Base-by-base conservation (phyloP, 768 basidiomycete species). In the Pisolithus orientalis region DNA sequence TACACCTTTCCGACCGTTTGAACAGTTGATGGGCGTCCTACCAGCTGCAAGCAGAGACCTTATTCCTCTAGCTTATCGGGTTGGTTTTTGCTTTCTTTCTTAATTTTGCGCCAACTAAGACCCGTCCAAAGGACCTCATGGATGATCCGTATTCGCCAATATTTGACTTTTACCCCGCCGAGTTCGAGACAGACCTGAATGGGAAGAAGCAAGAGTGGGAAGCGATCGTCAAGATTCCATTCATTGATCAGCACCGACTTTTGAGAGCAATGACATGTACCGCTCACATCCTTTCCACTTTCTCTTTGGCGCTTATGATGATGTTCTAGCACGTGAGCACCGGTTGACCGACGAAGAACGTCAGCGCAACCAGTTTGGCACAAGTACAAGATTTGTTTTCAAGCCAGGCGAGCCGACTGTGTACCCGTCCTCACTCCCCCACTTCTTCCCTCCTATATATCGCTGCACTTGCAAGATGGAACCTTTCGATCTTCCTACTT, bases 191-290 rank as follows among this genome's bases (percentile, higher is more conserved):
- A 57, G 96, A 99, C 71, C 70, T 96, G 64, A 98, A 99, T 59
- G 96, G 96, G 31, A 99, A 99, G 79, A 98, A 94, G 66, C 85
- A 88, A 59, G 95, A 97, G 25, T 99, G 96, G 96, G 96, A 99
- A 67, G 95, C 96, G 0, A 82, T 98, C 47, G 93, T 99, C 50
- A 98, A 98, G 72, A 97, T 99, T 58, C 96, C 96, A 0, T 99
- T 99, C 69, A 97, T 99, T 54, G 85, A 96, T 44, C 83, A 94
- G 66, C 59, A 70, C 10, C 76, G 91, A 48, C 66, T 99, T 21
- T 71, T 96, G 31, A 73, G 73, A 31, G 90, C 94, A 3, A 97
- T 99, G 95, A 71, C 75, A 31, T 69, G 91, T 90, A 13, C 10
- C 39, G 34, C n/a, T 54, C 11, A 21, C 32, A 13, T 29, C 17